phyloP scores from a whole-genome alignment of 176 grass and related monocot species.

The Oryza australiensis region DNA sequence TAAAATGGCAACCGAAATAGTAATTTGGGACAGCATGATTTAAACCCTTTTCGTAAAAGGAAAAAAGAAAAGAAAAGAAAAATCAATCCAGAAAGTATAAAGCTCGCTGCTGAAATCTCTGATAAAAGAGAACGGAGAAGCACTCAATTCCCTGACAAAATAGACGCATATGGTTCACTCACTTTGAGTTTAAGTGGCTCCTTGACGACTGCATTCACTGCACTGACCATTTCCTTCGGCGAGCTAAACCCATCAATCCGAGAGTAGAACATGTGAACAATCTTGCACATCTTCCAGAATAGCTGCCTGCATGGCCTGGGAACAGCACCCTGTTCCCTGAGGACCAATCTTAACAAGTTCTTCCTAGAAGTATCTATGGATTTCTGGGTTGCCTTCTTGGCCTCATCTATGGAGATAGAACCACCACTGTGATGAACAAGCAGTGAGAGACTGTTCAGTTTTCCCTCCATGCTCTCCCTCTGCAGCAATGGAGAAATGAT shows the following conservation, averaged over 20 bases:
- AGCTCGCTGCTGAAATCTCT: too few species aligned
- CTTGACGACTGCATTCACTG: not conserved
- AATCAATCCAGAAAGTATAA: too few species aligned
- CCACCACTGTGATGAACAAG: slow-evolving; percentile 25
- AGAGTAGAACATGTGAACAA: not conserved
- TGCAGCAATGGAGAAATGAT: not conserved
- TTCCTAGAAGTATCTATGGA: slow-evolving; percentile 31
- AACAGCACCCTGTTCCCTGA: slow-evolving; percentile 42
- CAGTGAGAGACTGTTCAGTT: slow-evolving; percentile 53
- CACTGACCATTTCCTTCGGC: not conserved
- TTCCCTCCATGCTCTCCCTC: slow-evolving; percentile 62
- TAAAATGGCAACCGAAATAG: too few species aligned
- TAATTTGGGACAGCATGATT: too few species aligned
- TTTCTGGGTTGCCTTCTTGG: slow-evolving; percentile 16
- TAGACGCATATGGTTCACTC: not conserved
- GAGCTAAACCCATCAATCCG: not conserved
- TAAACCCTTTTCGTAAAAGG: too few species aligned
- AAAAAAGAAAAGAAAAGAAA: too few species aligned
- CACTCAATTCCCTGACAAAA: not conserved
- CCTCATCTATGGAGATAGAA: slow-evolving; percentile 40
- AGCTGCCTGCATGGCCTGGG: slow-evolving; percentile 41
- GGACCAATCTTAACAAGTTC: slow-evolving; percentile 50
- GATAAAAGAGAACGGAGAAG: too few species aligned
- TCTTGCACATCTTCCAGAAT: slow-evolving; percentile 47
- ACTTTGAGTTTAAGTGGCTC: not conserved